These are phyloP conservation scores for Mucor ambiguus DNA, from an alignment of 371 early-diverging fungal species.

Conservation along the genomic window DNA sequence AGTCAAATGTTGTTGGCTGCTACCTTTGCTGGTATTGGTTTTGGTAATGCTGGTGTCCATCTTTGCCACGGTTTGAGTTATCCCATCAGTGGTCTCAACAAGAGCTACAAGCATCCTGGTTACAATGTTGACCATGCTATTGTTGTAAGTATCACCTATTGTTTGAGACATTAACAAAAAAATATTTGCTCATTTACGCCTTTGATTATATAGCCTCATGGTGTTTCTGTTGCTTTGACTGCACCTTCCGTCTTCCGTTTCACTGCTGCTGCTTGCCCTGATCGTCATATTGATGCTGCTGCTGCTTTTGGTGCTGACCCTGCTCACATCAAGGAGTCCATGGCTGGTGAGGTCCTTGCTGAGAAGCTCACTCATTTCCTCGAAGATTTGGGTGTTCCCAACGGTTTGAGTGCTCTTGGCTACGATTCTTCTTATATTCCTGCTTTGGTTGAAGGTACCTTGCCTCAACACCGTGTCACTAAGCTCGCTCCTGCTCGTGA, in stretches of 20 bases:
- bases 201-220: constrained; percentile 50
- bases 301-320: constrained; percentile 78
- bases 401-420: constrained; percentile 84
- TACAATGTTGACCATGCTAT: constrained; percentile 79
- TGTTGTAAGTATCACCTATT: constrained; percentile 47
- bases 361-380: constrained; percentile 83
- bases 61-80: constrained; percentile 71
- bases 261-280: constrained; percentile 79
- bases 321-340: constrained; percentile 64
- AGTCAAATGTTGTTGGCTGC: constrained; percentile 89
- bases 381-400: constrained; percentile 75
- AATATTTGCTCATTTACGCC: too few species aligned
- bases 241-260: constrained; percentile 89
- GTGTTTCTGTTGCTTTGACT: constrained; percentile 89
- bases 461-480: constrained; percentile 93
- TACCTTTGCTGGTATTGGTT: constrained; percentile 92
- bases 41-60: constrained; percentile 92
- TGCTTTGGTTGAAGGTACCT: constrained; percentile 79
- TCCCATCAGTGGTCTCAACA: constrained; percentile 85
- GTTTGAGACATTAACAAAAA: too few species aligned
- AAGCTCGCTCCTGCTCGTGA: constrained; percentile 83
- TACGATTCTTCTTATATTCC: constrained; percentile 72
- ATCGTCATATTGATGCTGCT: constrained; percentile 87
- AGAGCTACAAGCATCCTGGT: constrained; percentile 80
- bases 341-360: constrained; percentile 77